phyloP scores from a whole-genome alignment of 1,139 yeast species.

The Entelexis paramagnoliae region DNA sequence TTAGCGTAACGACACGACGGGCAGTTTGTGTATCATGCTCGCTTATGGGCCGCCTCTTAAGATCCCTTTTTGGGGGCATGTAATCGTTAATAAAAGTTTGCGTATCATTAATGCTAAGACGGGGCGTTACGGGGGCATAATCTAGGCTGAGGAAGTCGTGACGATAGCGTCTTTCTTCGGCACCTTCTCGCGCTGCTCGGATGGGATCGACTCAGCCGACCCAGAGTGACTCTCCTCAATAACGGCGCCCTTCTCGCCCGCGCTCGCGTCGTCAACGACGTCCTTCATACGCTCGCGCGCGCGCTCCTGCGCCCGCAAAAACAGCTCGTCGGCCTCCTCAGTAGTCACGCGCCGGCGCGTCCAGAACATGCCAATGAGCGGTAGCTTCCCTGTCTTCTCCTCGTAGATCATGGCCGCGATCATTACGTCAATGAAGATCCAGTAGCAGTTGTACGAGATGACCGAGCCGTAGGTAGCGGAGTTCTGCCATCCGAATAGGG shows the following conservation, averaged over 20 bases:
- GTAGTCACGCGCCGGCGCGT: constrained; percentile 25
- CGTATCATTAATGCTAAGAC: not conserved
- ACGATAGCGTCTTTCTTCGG: not conserved
- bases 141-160: not conserved
- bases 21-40: no score
- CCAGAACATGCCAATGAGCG: constrained; percentile 23
- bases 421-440: constrained; percentile 54
- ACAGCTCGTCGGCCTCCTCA: constrained; percentile 29
- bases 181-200: not conserved
- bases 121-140: no score
- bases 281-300: constrained; percentile 8
- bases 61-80: not conserved
- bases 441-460: constrained; percentile 60
- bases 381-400: constrained; percentile 40
- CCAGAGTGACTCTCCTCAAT: not conserved
- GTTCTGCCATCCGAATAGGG: constrained; percentile 91
- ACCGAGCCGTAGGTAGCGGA: constrained; percentile 91
- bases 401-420: constrained; percentile 45
- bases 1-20: no score
- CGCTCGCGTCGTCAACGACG: not conserved
- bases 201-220: not conserved
- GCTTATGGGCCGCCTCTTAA: no score
- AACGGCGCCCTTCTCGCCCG: not conserved
- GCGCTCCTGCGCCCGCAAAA: constrained; percentile 27
- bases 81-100: not conserved